phyloP scores from a whole-genome alignment of 768 basidiomycete species.

The Termitomyces bulborhizus region DNA sequence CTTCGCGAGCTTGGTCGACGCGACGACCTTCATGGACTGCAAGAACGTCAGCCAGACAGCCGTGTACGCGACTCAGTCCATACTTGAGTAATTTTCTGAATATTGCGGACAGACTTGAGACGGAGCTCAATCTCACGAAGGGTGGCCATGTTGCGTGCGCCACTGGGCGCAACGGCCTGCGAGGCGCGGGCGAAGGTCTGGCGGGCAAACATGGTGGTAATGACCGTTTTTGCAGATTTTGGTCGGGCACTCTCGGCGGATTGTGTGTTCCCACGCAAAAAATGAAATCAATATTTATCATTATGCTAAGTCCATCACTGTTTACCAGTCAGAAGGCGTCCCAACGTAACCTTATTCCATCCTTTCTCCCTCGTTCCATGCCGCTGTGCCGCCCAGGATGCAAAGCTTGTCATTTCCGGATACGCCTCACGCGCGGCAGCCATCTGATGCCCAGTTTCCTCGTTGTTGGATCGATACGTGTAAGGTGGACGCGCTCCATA shows the following conservation, averaged over 20 bases:
- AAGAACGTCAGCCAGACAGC: slow-evolving; percentile 6
- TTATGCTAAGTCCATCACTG: slow-evolving; percentile 3
- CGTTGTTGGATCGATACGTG: slow-evolving; percentile 8
- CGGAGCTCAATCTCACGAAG: slow-evolving; percentile 96
- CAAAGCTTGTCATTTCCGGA: slow-evolving; percentile 22
- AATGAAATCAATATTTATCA: neutral
- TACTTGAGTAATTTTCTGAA: slow-evolving; percentile 99
- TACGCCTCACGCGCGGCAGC: slow-evolving; percentile 16
- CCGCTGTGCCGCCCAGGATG: slow-evolving; percentile 19
- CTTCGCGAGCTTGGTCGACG: slow-evolving; percentile 93
- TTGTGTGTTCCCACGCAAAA: neutral
- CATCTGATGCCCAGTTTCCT: slow-evolving; percentile 18
- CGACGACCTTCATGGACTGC: slow-evolving; percentile 99
- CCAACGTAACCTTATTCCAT: slow-evolving; percentile 24
- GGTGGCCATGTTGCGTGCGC: slow-evolving; percentile 90
- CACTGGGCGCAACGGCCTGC: slow-evolving; percentile 37
- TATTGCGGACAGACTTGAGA: slow-evolving; percentile 93
- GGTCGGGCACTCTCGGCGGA: slow-evolving; percentile 36
- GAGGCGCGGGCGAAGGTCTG: slow-evolving; percentile 35
- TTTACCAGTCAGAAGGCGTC: slow-evolving; percentile 17
- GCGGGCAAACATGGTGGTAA: slow-evolving; percentile 39
- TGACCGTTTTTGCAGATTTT: slow-evolving; percentile 10
- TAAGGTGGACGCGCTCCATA: slow-evolving; percentile 21
- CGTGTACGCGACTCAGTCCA: slow-evolving; percentile 14
- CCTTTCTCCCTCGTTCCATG: slow-evolving; percentile 5